Conservation (phyloP, 2,329 filamentous ascomycete species). For the Colletotrichum cereale region DNA sequence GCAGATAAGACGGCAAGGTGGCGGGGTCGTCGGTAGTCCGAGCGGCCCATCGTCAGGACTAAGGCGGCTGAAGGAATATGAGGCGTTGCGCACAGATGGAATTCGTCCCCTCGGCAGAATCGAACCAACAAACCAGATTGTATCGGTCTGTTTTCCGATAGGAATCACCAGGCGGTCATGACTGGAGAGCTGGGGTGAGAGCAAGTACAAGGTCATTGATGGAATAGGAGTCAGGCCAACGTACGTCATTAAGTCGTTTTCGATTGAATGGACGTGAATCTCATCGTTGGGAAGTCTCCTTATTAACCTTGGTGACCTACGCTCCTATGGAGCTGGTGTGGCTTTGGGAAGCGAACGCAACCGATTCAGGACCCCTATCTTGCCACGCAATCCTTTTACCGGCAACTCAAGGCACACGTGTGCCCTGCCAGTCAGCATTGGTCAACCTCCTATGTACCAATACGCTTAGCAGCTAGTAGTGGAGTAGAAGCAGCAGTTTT, state of each 20-base stretch:
- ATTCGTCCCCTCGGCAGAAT: conserved; percentile 5
- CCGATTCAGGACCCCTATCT: not conserved
- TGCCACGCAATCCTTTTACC: not conserved
- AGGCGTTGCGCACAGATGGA: conserved; percentile 37
- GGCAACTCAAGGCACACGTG: not conserved
- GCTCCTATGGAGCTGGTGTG: conserved; percentile 1
- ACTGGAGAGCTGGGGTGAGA: not conserved
- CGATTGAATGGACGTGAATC: not conserved
- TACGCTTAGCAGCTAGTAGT: conserved; percentile 2
- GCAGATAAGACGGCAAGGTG: not conserved
- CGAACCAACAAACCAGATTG: not conserved
- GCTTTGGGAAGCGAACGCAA: not conserved
- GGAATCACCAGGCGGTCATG: not conserved
- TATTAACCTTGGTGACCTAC: not conserved
- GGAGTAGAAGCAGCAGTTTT: conserved; percentile 14
- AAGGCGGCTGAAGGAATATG: conserved; percentile 11
- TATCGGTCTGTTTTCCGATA: conserved; percentile 2
- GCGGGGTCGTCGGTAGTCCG: conserved; percentile 3
- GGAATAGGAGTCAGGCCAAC: not conserved
- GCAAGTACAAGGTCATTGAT: not conserved
- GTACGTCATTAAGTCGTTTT: not conserved
- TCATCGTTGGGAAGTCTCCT: not conserved
- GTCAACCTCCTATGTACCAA: not conserved
- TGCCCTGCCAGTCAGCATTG: not conserved
- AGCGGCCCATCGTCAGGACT: conserved; percentile 7